Evolutionary conservation across 306 rosid genomes (phyloP), one percentile per base, ranked within the genome.

Genomic region (Prunus persica): DNA sequence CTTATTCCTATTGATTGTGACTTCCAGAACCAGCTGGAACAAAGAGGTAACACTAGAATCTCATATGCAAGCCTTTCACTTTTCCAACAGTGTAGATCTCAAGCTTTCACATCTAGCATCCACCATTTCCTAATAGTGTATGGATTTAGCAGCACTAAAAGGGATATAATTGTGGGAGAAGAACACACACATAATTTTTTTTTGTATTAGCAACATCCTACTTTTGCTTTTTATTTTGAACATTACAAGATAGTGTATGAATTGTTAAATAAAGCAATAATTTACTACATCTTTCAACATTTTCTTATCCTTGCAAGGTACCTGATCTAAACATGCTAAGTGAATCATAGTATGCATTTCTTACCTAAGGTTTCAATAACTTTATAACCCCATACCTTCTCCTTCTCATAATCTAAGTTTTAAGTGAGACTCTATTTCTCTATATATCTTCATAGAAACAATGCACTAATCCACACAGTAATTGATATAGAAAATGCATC

Each of bases 91-190:
- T n/a, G 85, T 81, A 34, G 84, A 86, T 80, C 80, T 82, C 49
- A 91, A 56, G 75, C 82, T 83, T 74, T 89, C 92, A 75, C 68
- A 86, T 80, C 85, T 80, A 64, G 91, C 88, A 80, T 87, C 78
- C 80, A 87, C 86, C 92, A 89, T 91, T 79, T 91, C 92, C 76
- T 82, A 89, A 77, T 87, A 89, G 78, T 78, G 85, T 68, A 83
- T 46, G 77, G 89, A 87, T 82, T 88, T 91, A 52, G 92, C 78
- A 71, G 87, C 92, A 83, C 83, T 79, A 43, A 87, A 82, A 73
- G 91, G 91, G 78, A 91, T 80, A 25, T 84, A 86, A 66, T 87
- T 91, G 43, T 87, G 87, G 82, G 86, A 79, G 88, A 87, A 87
- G 75, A 89, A 91, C n/a, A 84, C 73, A 27, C 89, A 86, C 71